Conservation (phyloP, 176 grass and related monocot genomes). For the Chrysopogon serrulatus region DNA sequence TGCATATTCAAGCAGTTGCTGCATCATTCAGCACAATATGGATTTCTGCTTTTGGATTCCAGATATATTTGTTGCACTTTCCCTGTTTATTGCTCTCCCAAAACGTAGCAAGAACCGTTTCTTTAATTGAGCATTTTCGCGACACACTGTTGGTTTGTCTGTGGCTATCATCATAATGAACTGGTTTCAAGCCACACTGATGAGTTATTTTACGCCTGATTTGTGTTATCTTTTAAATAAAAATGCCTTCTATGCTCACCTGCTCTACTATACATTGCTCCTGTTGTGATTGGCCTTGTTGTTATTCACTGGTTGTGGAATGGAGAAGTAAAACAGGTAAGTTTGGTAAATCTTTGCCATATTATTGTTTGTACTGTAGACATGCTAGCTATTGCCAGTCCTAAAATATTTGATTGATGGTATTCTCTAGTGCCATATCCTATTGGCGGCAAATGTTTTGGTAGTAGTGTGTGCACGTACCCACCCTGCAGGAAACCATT, state of each 20-base stretch:
- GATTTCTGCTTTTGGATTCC: neutral
- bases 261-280: slow-evolving; percentile 64
- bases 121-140: neutral
- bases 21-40: neutral
- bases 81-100: neutral
- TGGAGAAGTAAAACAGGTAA: neutral
- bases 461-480: too few relatives aligned
- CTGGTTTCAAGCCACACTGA: neutral
- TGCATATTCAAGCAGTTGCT: neutral
- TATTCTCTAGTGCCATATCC: too few relatives aligned
- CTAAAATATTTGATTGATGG: too few relatives aligned
- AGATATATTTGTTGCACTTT: neutral
- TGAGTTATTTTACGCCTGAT: neutral
- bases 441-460: too few relatives aligned
- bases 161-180: neutral
- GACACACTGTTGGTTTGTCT: neutral
- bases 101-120: neutral
- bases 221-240: neutral
- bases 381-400: too few relatives aligned
- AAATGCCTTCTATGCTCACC: neutral
- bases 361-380: neutral
- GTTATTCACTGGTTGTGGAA: neutral
- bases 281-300: slow-evolving; percentile 37
- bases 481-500: too few relatives aligned
- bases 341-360: neutral